Base-by-base conservation (phyloP, 176 grass and related monocot species). In the Cenchrus fungigraminus region DNA sequence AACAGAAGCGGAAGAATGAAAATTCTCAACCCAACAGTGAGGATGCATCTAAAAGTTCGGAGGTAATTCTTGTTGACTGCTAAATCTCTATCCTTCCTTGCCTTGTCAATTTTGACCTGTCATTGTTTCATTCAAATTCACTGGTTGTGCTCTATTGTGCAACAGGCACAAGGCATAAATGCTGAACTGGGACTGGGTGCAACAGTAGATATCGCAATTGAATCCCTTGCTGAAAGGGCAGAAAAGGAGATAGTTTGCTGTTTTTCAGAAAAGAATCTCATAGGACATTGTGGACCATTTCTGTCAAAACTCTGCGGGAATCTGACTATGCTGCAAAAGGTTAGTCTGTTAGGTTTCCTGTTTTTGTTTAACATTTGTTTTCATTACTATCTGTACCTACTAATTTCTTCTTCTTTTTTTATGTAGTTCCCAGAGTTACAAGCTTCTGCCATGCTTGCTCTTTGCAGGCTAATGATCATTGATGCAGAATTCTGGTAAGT, bases 381-480 rank as follows among this genome's bases (percentile, higher is more conserved):
- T 65, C 16, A 29, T 34, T 84, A 42, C 14, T 78, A 59, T 55
- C 0, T 51, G 12, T 16, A 54, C 3, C 34, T 69, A 56, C 19
- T 60, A 57, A 69, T 83, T 77, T 67, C 59, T 10, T 76, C 12
- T 82, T 74, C 67, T 78, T 86, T 78, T 86, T 64, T 11, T 12
- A 83, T 89, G 66, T 79, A 98, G 93, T 95, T 92, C 71, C 93
- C 96, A 51, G 85, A 85, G 71, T 77, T 95, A 68, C 96, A 98
- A 62, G 87, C 93, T 79, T 98, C 93, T 79, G 83, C 93, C 76
- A 98, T 94, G 91, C 96, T 98, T 88, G 93, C 96, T 87, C 86
- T 98, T 81, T 98, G 93, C 74, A 94, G 50, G 87, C 74, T 98
- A 55, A 98, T 98, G 96, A 94, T 95, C 56, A 92, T 98, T 81